A percentile compares a stretch with the other conserved stretches of the same genome.
phyloP scores from a whole-genome alignment of 1,139 yeast genomes.

The Nakaseomyces glabratus region DNA sequence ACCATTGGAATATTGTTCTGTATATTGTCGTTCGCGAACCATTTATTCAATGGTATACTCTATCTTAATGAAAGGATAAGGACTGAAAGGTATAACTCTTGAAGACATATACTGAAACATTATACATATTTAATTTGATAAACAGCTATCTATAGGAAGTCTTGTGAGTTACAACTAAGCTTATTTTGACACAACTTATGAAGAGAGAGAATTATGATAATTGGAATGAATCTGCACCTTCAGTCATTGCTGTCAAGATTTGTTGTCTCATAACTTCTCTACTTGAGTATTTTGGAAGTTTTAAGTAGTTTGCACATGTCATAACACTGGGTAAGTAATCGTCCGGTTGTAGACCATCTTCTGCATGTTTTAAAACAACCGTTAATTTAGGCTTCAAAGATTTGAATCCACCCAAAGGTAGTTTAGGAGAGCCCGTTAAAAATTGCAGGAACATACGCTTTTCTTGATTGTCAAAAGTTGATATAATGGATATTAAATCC shows the following conservation, averaged over 20 bases:
- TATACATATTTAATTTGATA: too few relatives aligned
- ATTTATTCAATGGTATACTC: too few relatives aligned
- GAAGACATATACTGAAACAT: too few relatives aligned
- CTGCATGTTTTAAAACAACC: conserved; percentile 74
- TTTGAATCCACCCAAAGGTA: conserved; percentile 92
- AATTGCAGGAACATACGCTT: conserved; percentile 75
- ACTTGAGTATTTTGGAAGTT: conserved; percentile 72
- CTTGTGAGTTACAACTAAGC: too few relatives aligned
- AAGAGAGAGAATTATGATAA: too few relatives aligned
- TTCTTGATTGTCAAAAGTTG: conserved; percentile 44
- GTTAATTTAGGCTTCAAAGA: conserved; percentile 76
- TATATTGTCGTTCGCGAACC: too few relatives aligned
- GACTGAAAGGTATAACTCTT: too few relatives aligned
- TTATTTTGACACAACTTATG: too few relatives aligned
- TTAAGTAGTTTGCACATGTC: conserved; percentile 95
- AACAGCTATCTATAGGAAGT: too few relatives aligned
- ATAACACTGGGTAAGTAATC: conserved; percentile 91
- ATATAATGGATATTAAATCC: conserved; percentile 51
- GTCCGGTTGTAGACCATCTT: conserved; percentile 58
- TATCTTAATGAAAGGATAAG: too few relatives aligned
- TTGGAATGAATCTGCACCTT: conserved; percentile 85
- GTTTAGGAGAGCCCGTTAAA: conserved; percentile 84
- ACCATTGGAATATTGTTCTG: too few relatives aligned
- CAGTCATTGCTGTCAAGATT: conserved; percentile 63
- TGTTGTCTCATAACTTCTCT: conserved; percentile 50